A percentile compares a stretch with the other conserved stretches of the same genome.
Evolutionary conservation across 2,329 filamentous ascomycete genomes (phyloP).

Genomic region (Massarina eburnea): DNA sequence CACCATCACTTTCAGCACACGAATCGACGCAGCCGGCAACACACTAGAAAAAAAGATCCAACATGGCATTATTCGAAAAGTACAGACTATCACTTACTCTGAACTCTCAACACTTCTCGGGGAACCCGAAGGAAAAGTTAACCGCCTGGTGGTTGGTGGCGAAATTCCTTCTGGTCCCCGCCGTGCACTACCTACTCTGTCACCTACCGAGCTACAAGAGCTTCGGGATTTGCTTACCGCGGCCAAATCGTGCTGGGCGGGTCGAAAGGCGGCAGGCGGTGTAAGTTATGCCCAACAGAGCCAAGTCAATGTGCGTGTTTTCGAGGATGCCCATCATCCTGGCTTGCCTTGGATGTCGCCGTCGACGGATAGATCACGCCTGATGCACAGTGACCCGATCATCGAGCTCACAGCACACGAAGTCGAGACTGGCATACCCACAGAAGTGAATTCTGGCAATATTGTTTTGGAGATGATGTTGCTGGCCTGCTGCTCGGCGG

Average conservation of each 20-base stretch:
- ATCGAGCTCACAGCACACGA: constrained; percentile 35
- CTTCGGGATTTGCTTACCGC: constrained; percentile 40
- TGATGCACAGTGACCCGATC: constrained; percentile 48
- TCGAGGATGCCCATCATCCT: constrained; percentile 25
- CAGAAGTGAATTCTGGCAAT: constrained; percentile 24
- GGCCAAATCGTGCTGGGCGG: constrained; percentile 32
- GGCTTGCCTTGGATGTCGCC: constrained; percentile 48
- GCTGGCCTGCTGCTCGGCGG: constrained; percentile 55
- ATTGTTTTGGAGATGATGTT: constrained; percentile 54
- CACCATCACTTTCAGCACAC: constrained; percentile 62
- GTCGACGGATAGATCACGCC: constrained; percentile 39
- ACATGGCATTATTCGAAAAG: constrained; percentile 57
- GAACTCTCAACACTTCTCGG: constrained; percentile 34
- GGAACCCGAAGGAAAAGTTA: constrained; percentile 26
- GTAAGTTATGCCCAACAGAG: constrained; percentile 35
- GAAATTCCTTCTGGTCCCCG: constrained; percentile 6
- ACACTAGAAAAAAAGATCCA: constrained; percentile 57
- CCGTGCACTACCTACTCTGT: constrained; percentile 16
- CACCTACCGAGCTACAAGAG: constrained; percentile 29
- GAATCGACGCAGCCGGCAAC: constrained; percentile 54
- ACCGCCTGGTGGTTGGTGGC: constrained; percentile 30
- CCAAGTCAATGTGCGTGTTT: constrained; percentile 39
- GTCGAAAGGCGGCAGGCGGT: constrained; percentile 42
- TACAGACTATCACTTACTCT: constrained; percentile 55
- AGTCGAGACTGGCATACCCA: constrained; percentile 9